phyloP scores from a whole-genome alignment of 495 filamentous ascomycete species.

The Penicillium mononematosum region DNA sequence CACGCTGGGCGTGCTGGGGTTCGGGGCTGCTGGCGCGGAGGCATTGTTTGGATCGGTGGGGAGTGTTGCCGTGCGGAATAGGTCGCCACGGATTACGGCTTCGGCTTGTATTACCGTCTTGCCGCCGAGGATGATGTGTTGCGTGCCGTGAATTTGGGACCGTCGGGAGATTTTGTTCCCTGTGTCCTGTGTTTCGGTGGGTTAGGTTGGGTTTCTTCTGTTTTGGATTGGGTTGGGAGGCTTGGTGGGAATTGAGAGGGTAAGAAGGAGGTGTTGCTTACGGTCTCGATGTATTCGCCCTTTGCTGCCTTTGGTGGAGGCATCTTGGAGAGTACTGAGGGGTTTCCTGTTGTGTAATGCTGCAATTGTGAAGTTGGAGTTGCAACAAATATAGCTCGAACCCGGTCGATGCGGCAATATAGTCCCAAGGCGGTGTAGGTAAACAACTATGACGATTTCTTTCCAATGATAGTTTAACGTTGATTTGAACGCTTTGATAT shows the following conservation, averaged over 20 bases:
- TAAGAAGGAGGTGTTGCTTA: constrained; percentile 36
- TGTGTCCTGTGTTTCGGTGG: constrained; percentile 64
- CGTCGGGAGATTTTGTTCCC: constrained; percentile 97
- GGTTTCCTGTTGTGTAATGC: background rate
- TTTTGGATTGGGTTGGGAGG: background rate
- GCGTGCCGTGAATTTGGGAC: constrained; percentile 84
- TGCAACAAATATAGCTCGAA: constrained; percentile 2
- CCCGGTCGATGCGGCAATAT: constrained; percentile 6
- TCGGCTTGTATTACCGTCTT: constrained; percentile 92
- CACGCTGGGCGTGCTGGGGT: constrained; percentile 35
- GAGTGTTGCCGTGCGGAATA: constrained; percentile 54
- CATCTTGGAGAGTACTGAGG: constrained; percentile 46
- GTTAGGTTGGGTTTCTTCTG: constrained; percentile 5
- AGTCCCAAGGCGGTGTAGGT: background rate
- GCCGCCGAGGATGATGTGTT: constrained; percentile 95
- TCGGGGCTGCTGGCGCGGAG: constrained; percentile 13
- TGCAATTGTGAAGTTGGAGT: background rate
- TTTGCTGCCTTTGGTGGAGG: constrained; percentile 67
- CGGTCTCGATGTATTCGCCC: constrained; percentile 96
- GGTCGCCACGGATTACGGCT: constrained; percentile 88
- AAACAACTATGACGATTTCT: background rate
- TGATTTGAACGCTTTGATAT: background rate
- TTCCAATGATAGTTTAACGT: background rate
- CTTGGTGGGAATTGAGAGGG: background rate
- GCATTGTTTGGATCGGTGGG: constrained; percentile 14